Evolutionary conservation across 768 basidiomycete genomes (phyloP), one percentile per base, ranked within the genome.

Genomic region (Pleurotus citrinopileatus): DNA sequence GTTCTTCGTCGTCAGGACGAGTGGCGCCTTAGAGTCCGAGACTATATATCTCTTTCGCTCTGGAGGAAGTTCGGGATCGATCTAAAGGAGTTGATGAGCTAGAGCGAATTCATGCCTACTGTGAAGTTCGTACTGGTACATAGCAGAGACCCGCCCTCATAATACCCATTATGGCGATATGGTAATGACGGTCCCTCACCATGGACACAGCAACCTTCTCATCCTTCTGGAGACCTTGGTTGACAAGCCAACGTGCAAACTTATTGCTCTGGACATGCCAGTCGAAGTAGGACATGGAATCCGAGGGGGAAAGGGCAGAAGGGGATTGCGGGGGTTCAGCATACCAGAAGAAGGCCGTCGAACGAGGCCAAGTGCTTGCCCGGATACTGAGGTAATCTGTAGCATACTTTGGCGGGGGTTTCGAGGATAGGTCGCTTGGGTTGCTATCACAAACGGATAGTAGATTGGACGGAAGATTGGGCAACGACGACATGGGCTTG

Each of bases 91-190:
- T n/a, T n/a, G n/a, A n/a, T n/a, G 22, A 28, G 53, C 36, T 42
- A 22, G 53, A 13, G n/a, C n/a, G n/a, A n/a, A n/a, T n/a, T 26
- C 13, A 43, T n/a, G 54, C 44, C 17, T 26, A 38, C n/a, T 32
- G 46, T 7, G 43, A 34, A 25, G 27, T 20, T 20, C 72, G 38
- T 56, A 79, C 79, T 9, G 79, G 76, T 45, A 80, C 79, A 61
- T 80, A 80, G 47, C 79, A 78, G 36, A 70, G 78, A 37, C 79
- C 79, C 20, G 78, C 73, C 29, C 72, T 74, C 57, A 78, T 65
- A 26, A 78, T 68, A 5, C 72, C 79, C 51, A 77, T 67, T 55
- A 78, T 63, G 2, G 70, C 67, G 19, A 71, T 58, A 52, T 80
- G 75, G 56, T 76, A 80, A 42, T 62, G 51, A 13, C 72, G 57